phyloP scores from a whole-genome alignment of 768 basidiomycete species.

The Boletus sp. region DNA sequence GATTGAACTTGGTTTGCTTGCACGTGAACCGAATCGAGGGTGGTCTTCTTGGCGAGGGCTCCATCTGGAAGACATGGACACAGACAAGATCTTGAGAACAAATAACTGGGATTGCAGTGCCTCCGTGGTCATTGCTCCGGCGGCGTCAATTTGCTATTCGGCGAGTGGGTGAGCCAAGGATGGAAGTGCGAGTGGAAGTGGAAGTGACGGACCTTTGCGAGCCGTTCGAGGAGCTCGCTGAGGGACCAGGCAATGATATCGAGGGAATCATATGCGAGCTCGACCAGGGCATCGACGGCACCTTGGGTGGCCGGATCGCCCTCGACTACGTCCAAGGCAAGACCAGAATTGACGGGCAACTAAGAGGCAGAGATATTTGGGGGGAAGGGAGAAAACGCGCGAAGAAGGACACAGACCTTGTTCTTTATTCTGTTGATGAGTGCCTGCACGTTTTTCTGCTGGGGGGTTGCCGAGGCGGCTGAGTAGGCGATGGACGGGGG shows the following conservation, averaged over 20 bases:
- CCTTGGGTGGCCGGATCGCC: conserved; percentile 70
- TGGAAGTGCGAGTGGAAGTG: not conserved
- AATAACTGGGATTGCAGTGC: conserved; percentile 85
- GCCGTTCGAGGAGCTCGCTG: conserved; percentile 70
- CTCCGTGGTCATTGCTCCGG: conserved; percentile 57
- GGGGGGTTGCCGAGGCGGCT: conserved; percentile 47
- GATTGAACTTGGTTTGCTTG: conserved; percentile 36
- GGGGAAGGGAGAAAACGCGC: not conserved
- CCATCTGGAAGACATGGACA: conserved; percentile 80
- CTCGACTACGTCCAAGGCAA: conserved; percentile 69
- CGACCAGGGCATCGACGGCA: conserved; percentile 75
- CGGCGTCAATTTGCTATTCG: conserved; percentile 50
- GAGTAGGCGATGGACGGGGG: conserved; percentile 38
- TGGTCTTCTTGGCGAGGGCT: conserved; percentile 40
- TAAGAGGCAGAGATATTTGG: conserved; percentile 28
- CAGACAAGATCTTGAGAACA: conserved; percentile 74
- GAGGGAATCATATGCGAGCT: conserved; percentile 71
- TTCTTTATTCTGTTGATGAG: conserved; percentile 77
- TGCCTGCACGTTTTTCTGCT: conserved; percentile 79
- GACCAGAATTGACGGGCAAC: conserved; percentile 86
- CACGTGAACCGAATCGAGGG: conserved; percentile 39
- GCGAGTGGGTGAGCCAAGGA: conserved; percentile 11
- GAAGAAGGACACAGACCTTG: conserved; percentile 50
- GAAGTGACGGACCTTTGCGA: conserved; percentile 58
- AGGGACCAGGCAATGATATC: conserved; percentile 79